Evolutionary conservation across 2,329 filamentous ascomycete species (phyloP).

Genomic region (Apiospora kogelbergensis): DNA sequence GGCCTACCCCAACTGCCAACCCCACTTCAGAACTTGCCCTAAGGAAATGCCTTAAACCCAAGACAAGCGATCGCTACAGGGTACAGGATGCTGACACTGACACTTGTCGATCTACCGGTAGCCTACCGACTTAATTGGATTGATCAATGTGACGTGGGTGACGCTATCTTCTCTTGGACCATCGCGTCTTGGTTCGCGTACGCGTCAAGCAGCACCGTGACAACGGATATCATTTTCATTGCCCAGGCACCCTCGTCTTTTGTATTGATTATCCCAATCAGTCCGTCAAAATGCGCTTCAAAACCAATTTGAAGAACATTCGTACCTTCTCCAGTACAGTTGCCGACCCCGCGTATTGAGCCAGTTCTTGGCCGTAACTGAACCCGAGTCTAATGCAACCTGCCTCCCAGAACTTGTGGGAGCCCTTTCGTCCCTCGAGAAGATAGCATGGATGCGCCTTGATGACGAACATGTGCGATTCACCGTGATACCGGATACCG

Average conservation of each 20-base stretch:
- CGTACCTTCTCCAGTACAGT: constrained; percentile 63
- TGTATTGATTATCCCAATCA: constrained; percentile 1
- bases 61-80: constrained; percentile 1
- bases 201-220: not conserved
- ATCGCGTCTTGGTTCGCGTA: constrained; percentile 14
- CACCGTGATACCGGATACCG: constrained; percentile 91
- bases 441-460: constrained; percentile 87
- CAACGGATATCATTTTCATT: not conserved
- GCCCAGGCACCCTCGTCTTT: not conserved
- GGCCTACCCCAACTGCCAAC: not conserved
- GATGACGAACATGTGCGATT: constrained; percentile 87
- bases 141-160: not conserved
- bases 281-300: constrained; percentile 58
- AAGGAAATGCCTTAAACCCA: not conserved
- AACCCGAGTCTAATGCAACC: constrained; percentile 3
- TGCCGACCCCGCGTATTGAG: not conserved
- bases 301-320: constrained; percentile 65
- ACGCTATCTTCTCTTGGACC: not conserved
- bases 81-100: not conserved
- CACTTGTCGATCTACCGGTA: not conserved
- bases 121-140: not conserved
- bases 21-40: not conserved
- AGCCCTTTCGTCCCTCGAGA: constrained; percentile 67
- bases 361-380: not conserved
- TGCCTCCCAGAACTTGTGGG: constrained; percentile 59